Conservation (phyloP, 164 flowering plant species). For the Vitis labrusca region DNA sequence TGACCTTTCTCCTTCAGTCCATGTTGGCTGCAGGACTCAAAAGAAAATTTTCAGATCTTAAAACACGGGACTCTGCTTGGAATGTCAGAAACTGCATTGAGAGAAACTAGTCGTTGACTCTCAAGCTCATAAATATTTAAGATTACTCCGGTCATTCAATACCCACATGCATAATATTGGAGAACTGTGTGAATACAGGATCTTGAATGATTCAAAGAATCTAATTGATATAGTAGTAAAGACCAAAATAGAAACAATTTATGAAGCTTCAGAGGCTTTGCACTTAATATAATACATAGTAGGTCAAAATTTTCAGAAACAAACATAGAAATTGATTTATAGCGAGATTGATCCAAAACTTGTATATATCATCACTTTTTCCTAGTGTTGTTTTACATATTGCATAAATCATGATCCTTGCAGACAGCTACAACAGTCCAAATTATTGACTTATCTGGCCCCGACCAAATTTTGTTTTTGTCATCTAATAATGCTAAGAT, state of each 20-base stretch:
- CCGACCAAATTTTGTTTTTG: too few relatives aligned
- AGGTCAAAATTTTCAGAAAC: too few relatives aligned
- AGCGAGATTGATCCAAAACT: too few relatives aligned
- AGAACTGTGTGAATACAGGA: not conserved
- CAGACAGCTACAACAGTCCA: too few relatives aligned
- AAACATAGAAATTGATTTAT: too few relatives aligned
- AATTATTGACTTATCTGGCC: too few relatives aligned
- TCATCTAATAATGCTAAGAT: too few relatives aligned
- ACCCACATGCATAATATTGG: not conserved
- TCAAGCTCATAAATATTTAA: not conserved
- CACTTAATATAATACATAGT: too few relatives aligned
- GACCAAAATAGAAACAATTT: not conserved
- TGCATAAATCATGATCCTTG: too few relatives aligned
- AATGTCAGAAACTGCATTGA: not conserved
- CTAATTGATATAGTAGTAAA: not conserved
- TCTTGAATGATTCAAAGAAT: not conserved
- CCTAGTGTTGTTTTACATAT: too few relatives aligned
- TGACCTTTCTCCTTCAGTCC: constrained; percentile 53
- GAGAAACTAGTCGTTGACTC: not conserved
- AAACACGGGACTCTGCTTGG: not conserved
- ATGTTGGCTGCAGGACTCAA: constrained; percentile 59
- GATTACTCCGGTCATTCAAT: not conserved
- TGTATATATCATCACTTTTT: too few relatives aligned
- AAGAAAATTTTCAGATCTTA: not conserved
- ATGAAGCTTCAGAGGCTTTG: too few relatives aligned